A percentile compares a stretch with the other conserved stretches of the same genome.
Evolutionary conservation across 352 stramenopile species (phyloP).

Genomic region (Phytophthora hibernalis): DNA sequence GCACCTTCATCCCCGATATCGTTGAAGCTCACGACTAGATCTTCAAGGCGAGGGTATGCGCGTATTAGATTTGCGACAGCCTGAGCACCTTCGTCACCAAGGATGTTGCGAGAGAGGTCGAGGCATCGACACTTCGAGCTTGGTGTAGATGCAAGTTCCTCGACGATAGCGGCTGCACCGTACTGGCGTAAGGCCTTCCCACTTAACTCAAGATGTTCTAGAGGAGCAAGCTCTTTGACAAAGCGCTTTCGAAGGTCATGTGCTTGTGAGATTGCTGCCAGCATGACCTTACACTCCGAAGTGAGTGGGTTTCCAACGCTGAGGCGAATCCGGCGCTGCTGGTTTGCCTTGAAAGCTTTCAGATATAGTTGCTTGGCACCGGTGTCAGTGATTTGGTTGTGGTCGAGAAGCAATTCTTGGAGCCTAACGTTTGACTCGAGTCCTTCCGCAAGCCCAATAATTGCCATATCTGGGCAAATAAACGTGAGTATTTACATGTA

Average conservation of each 20-base stretch:
- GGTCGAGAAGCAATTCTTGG: slow-evolving; percentile 55
- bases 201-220: slow-evolving; percentile 53
- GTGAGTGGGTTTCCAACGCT: slow-evolving; percentile 53
- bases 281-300: slow-evolving; percentile 55
- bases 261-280: slow-evolving; percentile 58
- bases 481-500: slow-evolving; percentile 1
- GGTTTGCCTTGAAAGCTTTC: slow-evolving; percentile 53
- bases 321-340: slow-evolving; percentile 51
- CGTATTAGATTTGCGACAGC: slow-evolving; percentile 51
- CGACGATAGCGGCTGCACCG: slow-evolving; percentile 49
- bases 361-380: slow-evolving; percentile 58
- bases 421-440: slow-evolving; percentile 53
- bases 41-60: slow-evolving; percentile 40
- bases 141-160: slow-evolving; percentile 41
- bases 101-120: slow-evolving; percentile 58
- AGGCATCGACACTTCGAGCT: slow-evolving; percentile 39
- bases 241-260: slow-evolving; percentile 67
- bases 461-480: slow-evolving; percentile 41
- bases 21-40: slow-evolving; percentile 79
- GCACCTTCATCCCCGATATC: slow-evolving; percentile 68
- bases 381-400: slow-evolving; percentile 60
- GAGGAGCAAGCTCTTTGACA: slow-evolving; percentile 41
- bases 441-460: slow-evolving; percentile 49
- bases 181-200: slow-evolving; percentile 55
- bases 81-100: slow-evolving; percentile 65